phyloP scores from a whole-genome alignment of 495 filamentous ascomycete genomes.

The Neurospora hispaniola region DNA sequence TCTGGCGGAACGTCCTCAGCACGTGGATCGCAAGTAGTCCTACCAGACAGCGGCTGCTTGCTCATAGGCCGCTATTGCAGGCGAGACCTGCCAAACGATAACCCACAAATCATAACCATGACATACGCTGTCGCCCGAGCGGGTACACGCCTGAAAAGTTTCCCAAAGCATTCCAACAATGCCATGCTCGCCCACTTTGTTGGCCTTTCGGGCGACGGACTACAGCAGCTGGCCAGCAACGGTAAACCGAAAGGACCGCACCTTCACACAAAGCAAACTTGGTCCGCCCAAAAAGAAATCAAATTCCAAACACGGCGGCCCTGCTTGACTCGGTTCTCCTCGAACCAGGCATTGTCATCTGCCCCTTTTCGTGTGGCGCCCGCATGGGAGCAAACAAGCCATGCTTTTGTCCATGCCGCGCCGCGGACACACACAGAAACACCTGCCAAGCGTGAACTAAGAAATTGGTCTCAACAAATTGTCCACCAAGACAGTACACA shows the following conservation, averaged over 20 bases:
- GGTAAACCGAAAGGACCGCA: background rate
- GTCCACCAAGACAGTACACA: background rate
- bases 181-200: background rate
- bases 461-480: background rate
- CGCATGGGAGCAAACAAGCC: background rate
- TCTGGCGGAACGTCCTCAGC: slow-evolving; percentile 11
- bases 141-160: background rate
- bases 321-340: background rate
- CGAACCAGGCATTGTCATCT: background rate
- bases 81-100: background rate
- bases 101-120: background rate
- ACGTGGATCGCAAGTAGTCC: slow-evolving; percentile 15
- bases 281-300: background rate
- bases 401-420: background rate
- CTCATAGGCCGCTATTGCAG: slow-evolving; percentile 10
- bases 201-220: background rate
- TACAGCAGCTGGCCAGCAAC: background rate
- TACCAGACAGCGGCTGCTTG: slow-evolving; percentile 7
- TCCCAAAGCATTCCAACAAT: background rate
- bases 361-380: background rate
- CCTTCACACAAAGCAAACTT: background rate
- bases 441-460: background rate
- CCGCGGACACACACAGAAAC: background rate
- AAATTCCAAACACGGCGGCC: background rate
- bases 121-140: background rate